Conservation (phyloP, 306 rosid genomes). For the Glycine latifolia region DNA sequence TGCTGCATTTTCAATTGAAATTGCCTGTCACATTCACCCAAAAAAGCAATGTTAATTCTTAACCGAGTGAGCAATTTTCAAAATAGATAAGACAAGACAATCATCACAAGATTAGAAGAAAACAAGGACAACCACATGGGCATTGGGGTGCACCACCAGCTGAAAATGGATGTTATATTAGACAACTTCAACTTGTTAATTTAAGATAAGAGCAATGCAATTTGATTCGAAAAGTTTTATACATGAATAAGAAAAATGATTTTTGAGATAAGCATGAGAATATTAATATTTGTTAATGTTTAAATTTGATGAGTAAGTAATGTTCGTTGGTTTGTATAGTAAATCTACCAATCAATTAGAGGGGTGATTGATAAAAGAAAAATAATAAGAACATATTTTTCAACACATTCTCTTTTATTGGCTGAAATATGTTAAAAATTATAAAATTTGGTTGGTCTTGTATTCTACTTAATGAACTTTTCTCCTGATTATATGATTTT, state of each 20-base stretch:
- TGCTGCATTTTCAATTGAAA: constrained; percentile 66
- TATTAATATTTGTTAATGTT: not conserved
- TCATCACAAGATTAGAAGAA: constrained; percentile 22
- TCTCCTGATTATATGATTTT: too few species aligned
- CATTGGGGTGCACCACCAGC: too few species aligned
- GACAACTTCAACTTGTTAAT: constrained; percentile 1
- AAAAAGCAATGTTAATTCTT: not conserved
- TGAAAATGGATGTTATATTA: not conserved
- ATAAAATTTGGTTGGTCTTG: too few species aligned
- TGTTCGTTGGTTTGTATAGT: not conserved
- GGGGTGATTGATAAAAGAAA: not conserved
- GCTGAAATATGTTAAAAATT: too few species aligned
- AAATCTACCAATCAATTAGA: not conserved
- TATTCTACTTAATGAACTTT: too few species aligned
- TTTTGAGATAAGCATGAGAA: not conserved
- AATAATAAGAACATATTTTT: too few species aligned
- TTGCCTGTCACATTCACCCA: constrained; percentile 62
- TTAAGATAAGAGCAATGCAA: not conserved
- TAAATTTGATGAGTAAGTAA: constrained; percentile 13
- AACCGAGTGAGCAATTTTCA: too few species aligned
- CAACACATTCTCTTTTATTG: too few species aligned
- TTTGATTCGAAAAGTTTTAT: too few species aligned
- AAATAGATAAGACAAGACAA: constrained; percentile 9
- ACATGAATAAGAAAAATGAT: too few species aligned
- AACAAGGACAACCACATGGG: not conserved